Evolutionary conservation across 169 alveolate species (phyloP), one percentile per base, ranked within the genome.

Genomic region (Toxoplasma gondii): DNA sequence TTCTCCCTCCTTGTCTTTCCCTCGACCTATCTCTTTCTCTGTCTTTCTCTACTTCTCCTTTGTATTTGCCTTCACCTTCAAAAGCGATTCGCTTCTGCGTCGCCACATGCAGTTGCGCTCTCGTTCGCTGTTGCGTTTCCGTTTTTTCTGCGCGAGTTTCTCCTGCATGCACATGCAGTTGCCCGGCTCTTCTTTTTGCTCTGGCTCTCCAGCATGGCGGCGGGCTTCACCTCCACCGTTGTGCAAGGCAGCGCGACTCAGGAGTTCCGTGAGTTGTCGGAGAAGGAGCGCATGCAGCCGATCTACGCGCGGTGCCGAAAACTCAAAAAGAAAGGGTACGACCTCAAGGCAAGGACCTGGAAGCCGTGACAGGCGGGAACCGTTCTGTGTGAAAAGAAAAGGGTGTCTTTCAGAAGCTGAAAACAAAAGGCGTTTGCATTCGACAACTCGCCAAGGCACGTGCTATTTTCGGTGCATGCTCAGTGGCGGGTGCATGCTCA

Each of bases 141-240:
- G n/a, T n/a, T n/a, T n/a, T n/a, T n/a, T n/a, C n/a, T n/a, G n/a
- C n/a, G n/a, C n/a, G n/a, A n/a, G n/a, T n/a, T n/a, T n/a, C n/a
- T n/a, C n/a, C n/a, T n/a, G n/a, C n/a, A n/a, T n/a, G n/a, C n/a
- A n/a, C n/a, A 19, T 53, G 67, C 67, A 9, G 67, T 19, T 53
- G 67, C 67, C 9, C 67, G 67, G 19, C 67, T 53, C 19, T 19
- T 19, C 67, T 53, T 53, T 53, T 53, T 53, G 16, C 45, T 38
- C 10, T 39, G 22, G 7, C 24, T 39, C 41, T 44, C 34, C 39
- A 39, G 92, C 41, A 54, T 88, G 81, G 93, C 95, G 5, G 95
- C 95, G 54, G 70, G 93, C 41, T 78, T 93, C 83, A 93, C 95
- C 44, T 93, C 95, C n/a, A 93, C 95, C 34, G 88, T 54, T 24